Evolutionary conservation across 2,329 filamentous ascomycete genomes (phyloP).

Genomic region (Fusarium goolgardi): DNA sequence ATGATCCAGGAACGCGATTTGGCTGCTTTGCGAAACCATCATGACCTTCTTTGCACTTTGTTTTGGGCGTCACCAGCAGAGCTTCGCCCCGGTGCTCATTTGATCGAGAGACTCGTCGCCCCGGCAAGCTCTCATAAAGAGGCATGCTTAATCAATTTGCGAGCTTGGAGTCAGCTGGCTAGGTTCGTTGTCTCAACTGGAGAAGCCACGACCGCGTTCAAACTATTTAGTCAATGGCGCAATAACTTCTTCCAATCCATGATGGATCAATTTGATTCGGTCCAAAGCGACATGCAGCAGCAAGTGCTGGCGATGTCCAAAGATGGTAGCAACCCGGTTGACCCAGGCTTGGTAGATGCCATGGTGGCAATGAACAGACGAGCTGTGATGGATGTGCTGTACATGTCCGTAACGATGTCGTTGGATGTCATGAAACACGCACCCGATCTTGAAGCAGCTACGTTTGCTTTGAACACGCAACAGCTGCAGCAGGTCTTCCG

Average conservation of each 20-base stretch:
- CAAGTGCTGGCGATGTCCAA: constrained; percentile 64
- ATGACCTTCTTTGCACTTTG: constrained; percentile 73
- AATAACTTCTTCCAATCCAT: constrained; percentile 68
- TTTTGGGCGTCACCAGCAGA: constrained; percentile 72
- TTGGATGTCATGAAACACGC: constrained; percentile 63
- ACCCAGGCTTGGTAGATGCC: constrained; percentile 59
- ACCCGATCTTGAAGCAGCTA: constrained; percentile 58
- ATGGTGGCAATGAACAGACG: constrained; percentile 65
- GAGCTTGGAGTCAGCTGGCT: constrained; percentile 72
- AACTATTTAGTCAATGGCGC: constrained; percentile 61
- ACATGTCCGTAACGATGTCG: constrained; percentile 61
- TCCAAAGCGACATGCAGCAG: constrained; percentile 66
- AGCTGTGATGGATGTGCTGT: constrained; percentile 64
- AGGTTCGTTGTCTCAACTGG: constrained; percentile 66
- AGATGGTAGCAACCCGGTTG: constrained; percentile 57
- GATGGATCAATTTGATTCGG: constrained; percentile 67
- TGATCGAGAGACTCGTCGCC: constrained; percentile 69
- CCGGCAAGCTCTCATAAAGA: constrained; percentile 73
- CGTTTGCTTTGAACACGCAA: constrained; percentile 61
- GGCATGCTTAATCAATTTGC: constrained; percentile 72
- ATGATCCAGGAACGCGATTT: constrained; percentile 69
- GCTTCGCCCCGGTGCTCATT: constrained; percentile 63
- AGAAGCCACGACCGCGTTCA: constrained; percentile 62
- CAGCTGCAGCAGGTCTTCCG: constrained; percentile 65
- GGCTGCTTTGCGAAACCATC: constrained; percentile 74